phyloP scores from a whole-genome alignment of 83 land plant species.

The Picea mariana region DNA sequence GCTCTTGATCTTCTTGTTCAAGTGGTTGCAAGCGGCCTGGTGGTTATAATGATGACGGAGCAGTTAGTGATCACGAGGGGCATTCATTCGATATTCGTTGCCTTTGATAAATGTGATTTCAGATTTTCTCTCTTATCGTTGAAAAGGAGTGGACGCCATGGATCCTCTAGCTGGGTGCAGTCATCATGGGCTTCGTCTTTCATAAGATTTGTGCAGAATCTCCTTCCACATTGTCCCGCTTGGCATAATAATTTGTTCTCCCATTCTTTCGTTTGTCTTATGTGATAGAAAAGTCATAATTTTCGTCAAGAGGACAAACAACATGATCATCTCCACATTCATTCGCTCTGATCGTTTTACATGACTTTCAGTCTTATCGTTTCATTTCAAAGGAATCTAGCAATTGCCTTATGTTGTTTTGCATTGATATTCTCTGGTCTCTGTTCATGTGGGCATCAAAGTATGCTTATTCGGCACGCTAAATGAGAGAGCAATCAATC shows the following conservation, averaged over 20 bases:
- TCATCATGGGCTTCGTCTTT: neutral
- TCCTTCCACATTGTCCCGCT: no score
- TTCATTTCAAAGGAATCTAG: neutral
- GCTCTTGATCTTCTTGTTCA: no score
- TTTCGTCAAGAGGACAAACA: neutral
- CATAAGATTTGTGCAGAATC: neutral
- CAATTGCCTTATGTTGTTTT: neutral
- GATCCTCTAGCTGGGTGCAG: neutral
- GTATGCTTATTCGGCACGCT: no score
- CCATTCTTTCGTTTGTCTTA: neutral
- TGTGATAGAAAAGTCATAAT: neutral
- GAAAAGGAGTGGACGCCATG: neutral
- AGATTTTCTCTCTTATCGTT: neutral
- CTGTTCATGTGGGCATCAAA: neutral
- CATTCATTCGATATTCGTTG: neutral
- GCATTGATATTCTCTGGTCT: neutral
- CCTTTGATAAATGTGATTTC: neutral
- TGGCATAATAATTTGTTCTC: no score
- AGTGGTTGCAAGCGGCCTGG: neutral
- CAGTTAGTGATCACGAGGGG: neutral
- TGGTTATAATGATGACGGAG: constrained; percentile 3
- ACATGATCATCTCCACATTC: neutral
- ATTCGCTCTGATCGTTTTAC: neutral
- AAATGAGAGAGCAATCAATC: constrained; percentile 1
- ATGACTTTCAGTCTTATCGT: constrained; percentile 5